A percentile compares a stretch with the other conserved stretches of the same genome.
phyloP scores from a whole-genome alignment of 2,329 filamentous ascomycete species.

The Metarhizium robertsii region DNA sequence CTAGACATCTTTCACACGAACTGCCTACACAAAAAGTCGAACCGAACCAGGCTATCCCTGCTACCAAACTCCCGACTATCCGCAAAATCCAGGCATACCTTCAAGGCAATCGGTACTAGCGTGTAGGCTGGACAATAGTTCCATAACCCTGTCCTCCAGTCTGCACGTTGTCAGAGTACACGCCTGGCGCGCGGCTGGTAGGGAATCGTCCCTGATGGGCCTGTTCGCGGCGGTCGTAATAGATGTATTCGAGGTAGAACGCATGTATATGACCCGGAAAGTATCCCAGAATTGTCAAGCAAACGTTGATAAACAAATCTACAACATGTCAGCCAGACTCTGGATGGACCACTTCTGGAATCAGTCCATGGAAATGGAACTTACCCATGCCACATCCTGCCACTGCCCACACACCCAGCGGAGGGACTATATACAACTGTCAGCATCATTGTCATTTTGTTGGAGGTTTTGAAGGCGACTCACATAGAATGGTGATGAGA shows the following conservation, averaged over 20 bases:
- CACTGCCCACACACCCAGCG: constrained; percentile 53
- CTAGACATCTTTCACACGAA: not conserved
- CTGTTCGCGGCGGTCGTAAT: constrained; percentile 64
- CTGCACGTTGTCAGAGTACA: constrained; percentile 67
- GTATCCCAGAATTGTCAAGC: constrained; percentile 59
- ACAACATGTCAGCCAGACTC: constrained; percentile 13
- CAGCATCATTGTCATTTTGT: not conserved
- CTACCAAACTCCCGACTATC: not conserved
- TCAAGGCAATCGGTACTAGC: constrained; percentile 1
- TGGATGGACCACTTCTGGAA: not conserved
- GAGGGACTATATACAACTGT: constrained; percentile 42
- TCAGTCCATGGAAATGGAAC: constrained; percentile 8
- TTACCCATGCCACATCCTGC: constrained; percentile 52
- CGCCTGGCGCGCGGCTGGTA: constrained; percentile 50
- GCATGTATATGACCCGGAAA: constrained; percentile 72
- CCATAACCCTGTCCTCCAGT: constrained; percentile 59
- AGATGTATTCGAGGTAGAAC: constrained; percentile 76
- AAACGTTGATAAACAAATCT: constrained; percentile 59
- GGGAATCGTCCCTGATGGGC: constrained; percentile 46
- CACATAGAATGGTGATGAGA: constrained; percentile 44
- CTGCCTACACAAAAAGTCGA: not conserved
- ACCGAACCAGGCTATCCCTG: not conserved
- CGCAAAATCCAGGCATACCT: not conserved
- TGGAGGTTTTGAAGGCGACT: constrained; percentile 12
- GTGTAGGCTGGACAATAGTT: constrained; percentile 30